Conservation (phyloP, 1,284 basidiomycete genomes). For the Ganoderma boninense region DNA sequence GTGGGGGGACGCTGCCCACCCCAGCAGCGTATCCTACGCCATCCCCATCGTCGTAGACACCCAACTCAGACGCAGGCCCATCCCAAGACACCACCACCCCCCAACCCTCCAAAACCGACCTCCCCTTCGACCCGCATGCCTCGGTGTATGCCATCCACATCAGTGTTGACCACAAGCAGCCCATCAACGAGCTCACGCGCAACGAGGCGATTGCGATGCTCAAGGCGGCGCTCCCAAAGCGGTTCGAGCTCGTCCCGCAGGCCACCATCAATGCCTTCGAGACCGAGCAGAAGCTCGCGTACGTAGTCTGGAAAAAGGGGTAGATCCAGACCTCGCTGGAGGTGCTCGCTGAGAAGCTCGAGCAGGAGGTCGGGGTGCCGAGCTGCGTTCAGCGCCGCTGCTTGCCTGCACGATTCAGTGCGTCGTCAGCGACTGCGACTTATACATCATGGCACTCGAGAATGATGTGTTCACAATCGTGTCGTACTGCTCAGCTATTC, state of each 20-base stretch:
- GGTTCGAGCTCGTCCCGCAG: constrained; percentile 23
- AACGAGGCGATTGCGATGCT: constrained; percentile 31
- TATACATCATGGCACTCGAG: too few species aligned
- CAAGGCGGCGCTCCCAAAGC: constrained; percentile 28
- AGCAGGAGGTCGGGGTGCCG: background rate
- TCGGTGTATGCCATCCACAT: constrained; percentile 22
- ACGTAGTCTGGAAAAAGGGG: background rate
- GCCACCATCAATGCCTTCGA: background rate
- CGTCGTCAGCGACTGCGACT: too few species aligned
- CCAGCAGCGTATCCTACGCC: background rate
- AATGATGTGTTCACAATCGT: too few species aligned
- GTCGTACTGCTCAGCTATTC: too few species aligned
- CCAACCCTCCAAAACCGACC: background rate
- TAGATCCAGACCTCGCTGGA: background rate
- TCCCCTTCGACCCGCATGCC: constrained; percentile 1
- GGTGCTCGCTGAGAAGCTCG: background rate
- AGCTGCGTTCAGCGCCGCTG: too few species aligned
- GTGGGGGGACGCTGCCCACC: too few species aligned
- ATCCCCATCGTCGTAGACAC: background rate
- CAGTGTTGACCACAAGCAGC: constrained; percentile 24
- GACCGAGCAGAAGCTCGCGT: background rate
- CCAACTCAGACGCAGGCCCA: background rate
- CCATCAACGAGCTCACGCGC: constrained; percentile 27
- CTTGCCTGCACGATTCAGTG: too few species aligned
- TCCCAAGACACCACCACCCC: background rate